Evolutionary conservation across 768 basidiomycete genomes (phyloP).

Genomic region (Agrocybe chaxingu): DNA sequence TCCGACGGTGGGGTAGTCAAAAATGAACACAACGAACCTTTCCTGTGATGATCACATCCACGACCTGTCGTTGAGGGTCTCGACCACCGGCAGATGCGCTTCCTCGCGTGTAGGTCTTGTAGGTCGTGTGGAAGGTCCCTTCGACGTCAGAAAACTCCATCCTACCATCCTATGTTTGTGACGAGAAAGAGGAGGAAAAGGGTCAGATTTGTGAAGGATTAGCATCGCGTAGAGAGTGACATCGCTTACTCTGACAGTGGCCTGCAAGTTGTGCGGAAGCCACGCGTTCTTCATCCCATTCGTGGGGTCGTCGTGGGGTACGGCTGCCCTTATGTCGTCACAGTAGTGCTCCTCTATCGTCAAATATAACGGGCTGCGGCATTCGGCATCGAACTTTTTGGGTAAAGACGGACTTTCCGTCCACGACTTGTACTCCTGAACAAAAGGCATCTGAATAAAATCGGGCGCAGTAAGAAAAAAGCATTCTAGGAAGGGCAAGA

Average conservation of each 20-base stretch:
- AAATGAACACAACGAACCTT: conserved; percentile 33
- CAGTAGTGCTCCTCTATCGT: conserved; percentile 47
- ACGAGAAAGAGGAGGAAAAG: conserved; percentile 27
- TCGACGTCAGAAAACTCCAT: conserved; percentile 35
- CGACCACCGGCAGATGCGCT: conserved; percentile 9
- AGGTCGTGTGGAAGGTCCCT: conserved; percentile 33
- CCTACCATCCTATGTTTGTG: conserved; percentile 37
- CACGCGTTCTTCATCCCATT: conserved; percentile 42
- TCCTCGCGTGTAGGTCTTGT: conserved; percentile 31
- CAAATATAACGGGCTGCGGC: conserved; percentile 47
- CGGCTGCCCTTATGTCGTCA: conserved; percentile 26
- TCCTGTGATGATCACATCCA: conserved; percentile 53
- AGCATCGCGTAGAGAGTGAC: neutral
- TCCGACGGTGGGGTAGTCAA: conserved; percentile 32
- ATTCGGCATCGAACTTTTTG: conserved; percentile 27
- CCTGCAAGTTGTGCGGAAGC: conserved; percentile 37
- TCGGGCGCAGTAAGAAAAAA: neutral
- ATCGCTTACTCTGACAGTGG: conserved; percentile 33
- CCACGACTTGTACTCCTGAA: conserved; percentile 37
- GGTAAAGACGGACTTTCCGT: conserved; percentile 28
- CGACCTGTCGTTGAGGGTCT: conserved; percentile 17
- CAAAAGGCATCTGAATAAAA: conserved; percentile 32
- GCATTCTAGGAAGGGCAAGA: neutral
- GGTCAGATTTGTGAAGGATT: conserved; percentile 21
- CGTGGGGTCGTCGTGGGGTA: conserved; percentile 31